Evolutionary conservation across 805 yeast species (phyloP), one percentile per base, ranked within the genome.

Genomic region (Pichia ethanolica): DNA sequence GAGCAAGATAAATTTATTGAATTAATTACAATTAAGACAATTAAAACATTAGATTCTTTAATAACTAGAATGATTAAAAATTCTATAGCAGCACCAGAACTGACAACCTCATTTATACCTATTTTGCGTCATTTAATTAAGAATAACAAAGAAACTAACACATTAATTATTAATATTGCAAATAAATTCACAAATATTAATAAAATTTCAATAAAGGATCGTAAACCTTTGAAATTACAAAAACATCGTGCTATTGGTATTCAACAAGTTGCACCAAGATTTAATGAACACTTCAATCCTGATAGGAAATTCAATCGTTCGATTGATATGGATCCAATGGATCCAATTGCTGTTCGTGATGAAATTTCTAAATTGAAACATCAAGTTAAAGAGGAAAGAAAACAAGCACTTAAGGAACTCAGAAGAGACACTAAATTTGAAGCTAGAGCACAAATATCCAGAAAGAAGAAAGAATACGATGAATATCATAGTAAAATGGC

Each of bases 231-330:
- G 59, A 71, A 80, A 13, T 74, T 93, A 54, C 99, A 93, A 69
- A 70, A 78, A 7, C 97, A 90, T 71, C 80, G 78, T 61, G 89
- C 95, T 27, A 63, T 93, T 49, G 86, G 96, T 4, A 86, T 93
- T 61, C 83, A 89, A 39, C 78, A 96, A 2, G 78, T 77, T 60
- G 85, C 89, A 36, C 99, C 99, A 56, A 83, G 86, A 68, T 93
- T 85, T 65, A 97, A 91, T 69, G 98, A 89, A 61, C 89, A 89
- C 73, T 93, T 83, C 78, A 91, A 90, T 70, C 96, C 97, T 49
- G 97, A 89, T 63, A 87, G 82, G 79, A 90, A 87, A 71, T 86
- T 95, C 8, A 41, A 46, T 1, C 50, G 51, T 37, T 41, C 54
- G 10, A 40, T 42, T 39, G 39, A 51, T 46, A 48, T 51, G 46